Evolutionary conservation across 805 yeast genomes (phyloP), one percentile per base, ranked within the genome.

Genomic region (Komagataella mondaviorum): DNA sequence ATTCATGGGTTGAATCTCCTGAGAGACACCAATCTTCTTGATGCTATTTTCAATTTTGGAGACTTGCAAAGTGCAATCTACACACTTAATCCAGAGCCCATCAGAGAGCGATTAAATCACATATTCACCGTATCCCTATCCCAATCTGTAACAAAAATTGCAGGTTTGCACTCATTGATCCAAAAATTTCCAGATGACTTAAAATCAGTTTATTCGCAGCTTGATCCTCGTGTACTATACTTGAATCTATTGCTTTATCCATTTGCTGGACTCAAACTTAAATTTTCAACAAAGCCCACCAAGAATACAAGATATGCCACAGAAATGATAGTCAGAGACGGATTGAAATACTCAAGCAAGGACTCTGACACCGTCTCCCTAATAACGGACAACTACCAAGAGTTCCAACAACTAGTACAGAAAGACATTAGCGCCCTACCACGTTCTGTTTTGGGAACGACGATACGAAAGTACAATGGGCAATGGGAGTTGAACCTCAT

Each of bases 1-100:
- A 64, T 72, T 0, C 73, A 77, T 54, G 96, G 93, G 0, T 65
- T 89, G 52, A 64, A 71, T 20, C 63, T 85, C 53, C 70, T 90
- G 44, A 74, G 74, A 48, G 68, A 72, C 44, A 78, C 81, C 12
- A 71, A 72, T 0, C 69, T 89, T 44, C 77, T 75, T 39, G 75
- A 76, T 16, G 72, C 77, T 8, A 76, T 89, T 2, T 86, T 89
- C 63, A 69, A 68, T 43, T 70, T 67, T 50, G 70, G 70, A 2
- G 65, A 63, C 36, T 57, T 53, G 36, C 58, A 60, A 2, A 54
- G 58, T 6, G 60, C 55, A 57, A 46, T 51, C 16, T 49, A 57
- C 30, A 46, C 54, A 51, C 20, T 58, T 50, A 49, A 67, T 39
- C 47, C 53, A 50, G 45, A 56, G 45, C 59, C 56, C 20, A n/a